Percentiles rank a stretch among this genome's conserved stretches.
These are phyloP conservation scores for Penstemon newberryi DNA, from an alignment of 257 asterid species.

Conservation along the genomic window DNA sequence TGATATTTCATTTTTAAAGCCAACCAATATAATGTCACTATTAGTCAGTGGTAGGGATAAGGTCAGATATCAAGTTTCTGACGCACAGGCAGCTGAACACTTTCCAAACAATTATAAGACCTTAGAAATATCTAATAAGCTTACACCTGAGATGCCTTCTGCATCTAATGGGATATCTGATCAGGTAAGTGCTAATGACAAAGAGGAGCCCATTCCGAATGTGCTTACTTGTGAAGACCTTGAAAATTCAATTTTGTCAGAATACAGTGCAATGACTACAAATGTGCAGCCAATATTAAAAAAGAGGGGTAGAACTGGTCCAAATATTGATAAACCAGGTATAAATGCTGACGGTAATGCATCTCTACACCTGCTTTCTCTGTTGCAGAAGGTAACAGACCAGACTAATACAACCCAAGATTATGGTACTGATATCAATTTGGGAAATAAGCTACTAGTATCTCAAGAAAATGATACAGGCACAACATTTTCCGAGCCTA, in stretches of 20 bases:
- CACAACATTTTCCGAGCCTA: constrained; percentile 34
- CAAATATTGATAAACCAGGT: constrained; percentile 41
- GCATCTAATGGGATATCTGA: constrained; percentile 49
- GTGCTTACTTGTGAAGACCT: constrained; percentile 93
- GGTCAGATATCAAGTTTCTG: constrained; percentile 47
- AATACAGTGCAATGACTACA: constrained; percentile 48
- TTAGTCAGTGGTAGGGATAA: constrained; percentile 61
- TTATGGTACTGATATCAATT: constrained; percentile 32
- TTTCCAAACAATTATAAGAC: constrained; percentile 32
- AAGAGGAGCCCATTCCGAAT: constrained; percentile 45
- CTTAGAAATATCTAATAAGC: constrained; percentile 35
- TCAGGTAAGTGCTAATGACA: constrained; percentile 34
- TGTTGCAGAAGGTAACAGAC: constrained; percentile 63
- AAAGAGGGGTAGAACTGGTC: constrained; percentile 34
- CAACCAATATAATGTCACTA: constrained; percentile 66
- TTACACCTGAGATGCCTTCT: constrained; percentile 36
- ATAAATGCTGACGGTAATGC: constrained; percentile 53
- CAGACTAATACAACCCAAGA: constrained; percentile 24
- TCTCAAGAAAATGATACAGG: constrained; percentile 35
- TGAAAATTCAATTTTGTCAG: constrained; percentile 79
- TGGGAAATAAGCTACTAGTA: constrained; percentile 32
- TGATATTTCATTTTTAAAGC: constrained; percentile 39
- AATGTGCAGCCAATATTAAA: constrained; percentile 34
- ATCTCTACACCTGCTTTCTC: constrained; percentile 75
- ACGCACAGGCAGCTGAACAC: constrained; percentile 30